Evolutionary conservation across 768 basidiomycete species (phyloP).

Genomic region (Brasilioporus rufonigricans): DNA sequence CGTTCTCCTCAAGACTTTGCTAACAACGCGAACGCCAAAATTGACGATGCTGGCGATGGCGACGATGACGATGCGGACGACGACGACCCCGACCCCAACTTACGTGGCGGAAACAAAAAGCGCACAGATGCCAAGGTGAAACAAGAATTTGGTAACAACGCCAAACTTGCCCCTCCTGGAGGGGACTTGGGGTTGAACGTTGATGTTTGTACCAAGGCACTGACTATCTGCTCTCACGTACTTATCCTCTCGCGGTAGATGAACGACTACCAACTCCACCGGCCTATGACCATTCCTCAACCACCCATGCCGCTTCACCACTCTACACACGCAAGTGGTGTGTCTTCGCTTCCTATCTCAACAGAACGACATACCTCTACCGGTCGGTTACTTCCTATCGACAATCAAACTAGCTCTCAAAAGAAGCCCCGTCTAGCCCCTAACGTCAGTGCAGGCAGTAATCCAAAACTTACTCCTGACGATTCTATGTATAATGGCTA

Average conservation of each 20-base stretch:
- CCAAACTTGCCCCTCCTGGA: constrained; percentile 18
- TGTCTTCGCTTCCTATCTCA: constrained; percentile 33
- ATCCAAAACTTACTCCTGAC: constrained; percentile 25
- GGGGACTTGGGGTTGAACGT: constrained; percentile 21
- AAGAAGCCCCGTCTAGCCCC: constrained; percentile 32
- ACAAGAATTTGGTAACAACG: constrained; percentile 23
- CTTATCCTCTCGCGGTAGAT: constrained; percentile 19
- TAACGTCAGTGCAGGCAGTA: constrained; percentile 18
- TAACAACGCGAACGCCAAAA: constrained; percentile 34
- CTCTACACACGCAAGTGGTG: constrained; percentile 20
- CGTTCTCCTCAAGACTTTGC: constrained; percentile 50
- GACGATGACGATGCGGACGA: constrained; percentile 37
- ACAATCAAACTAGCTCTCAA: constrained; percentile 25
- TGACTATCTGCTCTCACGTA: background rate
- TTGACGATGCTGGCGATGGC: constrained; percentile 38
- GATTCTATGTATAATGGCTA: constrained; percentile 32
- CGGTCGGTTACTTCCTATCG: constrained; percentile 30
- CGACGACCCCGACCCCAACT: constrained; percentile 29
- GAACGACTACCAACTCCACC: constrained; percentile 28
- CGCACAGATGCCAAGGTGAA: constrained; percentile 29
- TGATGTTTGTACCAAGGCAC: constrained; percentile 21
- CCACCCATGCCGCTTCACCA: constrained; percentile 33
- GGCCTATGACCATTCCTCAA: constrained; percentile 33
- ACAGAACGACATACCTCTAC: constrained; percentile 33
- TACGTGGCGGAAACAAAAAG: constrained; percentile 21